A percentile compares a stretch with the other conserved stretches of the same genome.
Conservation (phyloP, 2,329 filamentous ascomycete genomes). For the Fusarium pilosicola region DNA sequence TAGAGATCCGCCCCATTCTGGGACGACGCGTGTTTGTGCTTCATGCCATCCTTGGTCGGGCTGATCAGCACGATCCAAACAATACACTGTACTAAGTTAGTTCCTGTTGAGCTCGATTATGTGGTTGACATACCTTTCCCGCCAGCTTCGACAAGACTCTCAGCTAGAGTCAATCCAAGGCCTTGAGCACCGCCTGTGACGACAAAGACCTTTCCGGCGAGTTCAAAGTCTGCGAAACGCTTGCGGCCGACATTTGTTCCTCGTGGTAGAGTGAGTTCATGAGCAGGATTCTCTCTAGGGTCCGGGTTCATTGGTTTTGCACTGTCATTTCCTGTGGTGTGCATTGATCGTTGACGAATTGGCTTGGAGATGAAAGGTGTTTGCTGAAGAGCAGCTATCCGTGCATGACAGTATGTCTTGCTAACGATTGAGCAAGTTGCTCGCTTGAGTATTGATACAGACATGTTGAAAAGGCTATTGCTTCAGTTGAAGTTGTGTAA, state of each 20-base stretch:
- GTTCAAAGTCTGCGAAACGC: conserved; percentile 76
- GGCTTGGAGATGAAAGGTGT: not conserved
- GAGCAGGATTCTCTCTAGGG: conserved; percentile 33
- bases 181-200: conserved; percentile 82
- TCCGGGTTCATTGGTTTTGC: conserved; percentile 40
- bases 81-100: not conserved
- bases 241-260: conserved; percentile 45
- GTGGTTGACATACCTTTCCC: conserved; percentile 63
- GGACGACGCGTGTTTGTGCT: conserved; percentile 68
- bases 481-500: not conserved
- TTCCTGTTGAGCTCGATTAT: fast-evolving
- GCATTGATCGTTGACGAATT: not conserved
- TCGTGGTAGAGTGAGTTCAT: conserved; percentile 13
- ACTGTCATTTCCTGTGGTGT: not conserved
- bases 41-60: conserved; percentile 67
- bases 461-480: not conserved
- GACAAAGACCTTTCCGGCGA: conserved; percentile 77
- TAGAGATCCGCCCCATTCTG: conserved; percentile 69
- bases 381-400: not conserved
- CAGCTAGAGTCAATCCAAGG: conserved; percentile 79
- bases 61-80: conserved; percentile 37
- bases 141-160: conserved; percentile 82
- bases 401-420: not conserved
- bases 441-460: conserved; percentile 1
- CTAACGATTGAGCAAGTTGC: not conserved